These are phyloP conservation scores for Trametes polyzona DNA, from an alignment of 1,284 basidiomycete genomes.

Conservation along the genomic window DNA sequence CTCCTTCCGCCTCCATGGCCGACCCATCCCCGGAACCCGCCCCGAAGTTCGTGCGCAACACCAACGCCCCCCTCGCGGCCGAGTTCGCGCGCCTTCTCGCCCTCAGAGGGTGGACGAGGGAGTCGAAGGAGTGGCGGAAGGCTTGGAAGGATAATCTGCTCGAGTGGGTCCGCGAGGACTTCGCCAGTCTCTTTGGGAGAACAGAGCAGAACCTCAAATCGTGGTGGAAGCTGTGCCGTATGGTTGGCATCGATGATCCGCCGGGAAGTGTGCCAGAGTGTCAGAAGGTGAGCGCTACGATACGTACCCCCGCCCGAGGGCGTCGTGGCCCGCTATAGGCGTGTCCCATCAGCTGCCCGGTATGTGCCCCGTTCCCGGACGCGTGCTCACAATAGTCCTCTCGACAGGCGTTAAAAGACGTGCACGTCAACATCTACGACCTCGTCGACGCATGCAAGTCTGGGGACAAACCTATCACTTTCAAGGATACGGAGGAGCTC, in stretches of 20 bases:
- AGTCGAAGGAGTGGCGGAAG: not conserved
- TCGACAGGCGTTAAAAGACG: not conserved
- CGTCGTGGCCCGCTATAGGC: not conserved
- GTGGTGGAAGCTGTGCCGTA: not conserved
- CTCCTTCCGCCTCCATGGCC: not conserved
- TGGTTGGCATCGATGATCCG: not conserved
- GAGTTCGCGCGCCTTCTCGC: conserved; percentile 6
- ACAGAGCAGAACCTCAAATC: not conserved
- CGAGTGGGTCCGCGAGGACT: conserved; percentile 2
- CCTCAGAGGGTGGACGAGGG: not conserved
- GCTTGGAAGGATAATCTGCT: no score
- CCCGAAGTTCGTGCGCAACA: conserved; percentile 2
- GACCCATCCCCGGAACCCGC: not conserved
- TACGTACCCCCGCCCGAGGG: not conserved
- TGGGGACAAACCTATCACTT: not conserved
- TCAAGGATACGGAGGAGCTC: not conserved
- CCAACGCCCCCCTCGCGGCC: conserved; percentile 5
- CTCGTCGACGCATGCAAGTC: conserved; percentile 6
- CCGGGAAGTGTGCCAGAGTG: conserved; percentile 1
- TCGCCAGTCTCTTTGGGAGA: not conserved
- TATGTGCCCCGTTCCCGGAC: not conserved
- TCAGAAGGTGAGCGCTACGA: not conserved
- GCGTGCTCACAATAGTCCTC: no score
- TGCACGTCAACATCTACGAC: conserved; percentile 5
- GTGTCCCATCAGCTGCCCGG: not conserved